phyloP scores from a whole-genome alignment of 2,329 filamentous ascomycete genomes.

The Diaporthe sp. region DNA sequence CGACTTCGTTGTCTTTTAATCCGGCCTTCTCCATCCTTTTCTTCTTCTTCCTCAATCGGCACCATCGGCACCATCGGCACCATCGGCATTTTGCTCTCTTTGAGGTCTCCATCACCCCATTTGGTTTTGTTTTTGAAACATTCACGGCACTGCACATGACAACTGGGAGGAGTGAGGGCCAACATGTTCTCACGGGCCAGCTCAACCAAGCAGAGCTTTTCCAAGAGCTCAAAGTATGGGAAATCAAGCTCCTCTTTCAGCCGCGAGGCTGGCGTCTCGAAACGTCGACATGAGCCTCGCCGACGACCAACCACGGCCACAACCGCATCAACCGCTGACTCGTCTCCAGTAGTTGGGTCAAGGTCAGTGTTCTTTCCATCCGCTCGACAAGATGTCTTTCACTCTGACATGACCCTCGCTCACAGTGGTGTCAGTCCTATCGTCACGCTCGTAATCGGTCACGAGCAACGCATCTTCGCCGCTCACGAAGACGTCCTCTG shows the following conservation, averaged over 20 bases:
- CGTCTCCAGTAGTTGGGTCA: conserved; percentile 48
- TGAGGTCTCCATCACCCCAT: background rate
- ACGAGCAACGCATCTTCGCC: conserved; percentile 86
- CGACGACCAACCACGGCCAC: conserved; percentile 61
- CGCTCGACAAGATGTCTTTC: background rate
- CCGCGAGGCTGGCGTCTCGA: conserved; percentile 64
- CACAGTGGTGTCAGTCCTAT: conserved; percentile 70
- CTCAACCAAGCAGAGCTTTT: conserved; percentile 61
- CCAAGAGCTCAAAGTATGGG: conserved; percentile 60
- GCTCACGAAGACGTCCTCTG: conserved; percentile 88
- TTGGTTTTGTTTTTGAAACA: no score
- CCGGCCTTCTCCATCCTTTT: background rate
- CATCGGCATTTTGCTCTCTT: background rate
- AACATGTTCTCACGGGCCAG: conserved; percentile 59
- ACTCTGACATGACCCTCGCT: conserved; percentile 17
- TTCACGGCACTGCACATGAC: conserved; percentile 14
- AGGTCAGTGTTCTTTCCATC: conserved; percentile 51
- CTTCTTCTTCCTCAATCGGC: background rate
- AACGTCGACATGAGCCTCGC: conserved; percentile 62
- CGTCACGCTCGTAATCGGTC: conserved; percentile 83
- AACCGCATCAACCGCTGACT: conserved; percentile 50
- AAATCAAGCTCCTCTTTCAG: conserved; percentile 66
- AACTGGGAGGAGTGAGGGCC: conserved; percentile 29
- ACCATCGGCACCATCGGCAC: background rate
- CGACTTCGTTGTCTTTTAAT: background rate